Conservation (phyloP, 305 asterid species). For the Fraxinus greggii region DNA sequence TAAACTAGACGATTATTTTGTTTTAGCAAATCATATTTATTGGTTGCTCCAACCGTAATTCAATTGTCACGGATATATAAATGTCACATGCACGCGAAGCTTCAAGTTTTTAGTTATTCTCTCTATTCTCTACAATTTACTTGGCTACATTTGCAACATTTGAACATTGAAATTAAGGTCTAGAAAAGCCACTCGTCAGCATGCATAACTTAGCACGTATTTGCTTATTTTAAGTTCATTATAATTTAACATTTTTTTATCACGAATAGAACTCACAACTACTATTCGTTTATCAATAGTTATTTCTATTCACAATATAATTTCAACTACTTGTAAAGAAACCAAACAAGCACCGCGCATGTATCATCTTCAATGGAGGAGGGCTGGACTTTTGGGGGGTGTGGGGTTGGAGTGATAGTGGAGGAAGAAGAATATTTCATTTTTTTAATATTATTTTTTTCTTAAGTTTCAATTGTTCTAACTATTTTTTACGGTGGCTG, state of each 20-base stretch:
- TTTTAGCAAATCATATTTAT: no score
- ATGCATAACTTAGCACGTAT: neutral
- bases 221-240: no score
- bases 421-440: no score
- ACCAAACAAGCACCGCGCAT: neutral
- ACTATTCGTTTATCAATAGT: neutral
- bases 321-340: neutral
- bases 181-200: neutral
- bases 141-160: neutral
- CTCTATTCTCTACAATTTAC: neutral
- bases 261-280: neutral
- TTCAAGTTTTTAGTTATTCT: neutral
- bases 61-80: neutral
- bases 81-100: neutral
- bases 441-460: no score
- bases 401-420: no score
- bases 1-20: neutral
- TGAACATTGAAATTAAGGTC: neutral
- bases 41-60: neutral
- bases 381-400: no score
- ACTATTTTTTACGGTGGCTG: neutral
- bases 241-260: no score
- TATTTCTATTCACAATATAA: neutral
- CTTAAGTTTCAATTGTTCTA: neutral
- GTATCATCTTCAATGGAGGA: no score